Evolutionary conservation across 345 rosid species (phyloP), one percentile per base, ranked within the genome.

Genomic region (Hibiscus trionum): DNA sequence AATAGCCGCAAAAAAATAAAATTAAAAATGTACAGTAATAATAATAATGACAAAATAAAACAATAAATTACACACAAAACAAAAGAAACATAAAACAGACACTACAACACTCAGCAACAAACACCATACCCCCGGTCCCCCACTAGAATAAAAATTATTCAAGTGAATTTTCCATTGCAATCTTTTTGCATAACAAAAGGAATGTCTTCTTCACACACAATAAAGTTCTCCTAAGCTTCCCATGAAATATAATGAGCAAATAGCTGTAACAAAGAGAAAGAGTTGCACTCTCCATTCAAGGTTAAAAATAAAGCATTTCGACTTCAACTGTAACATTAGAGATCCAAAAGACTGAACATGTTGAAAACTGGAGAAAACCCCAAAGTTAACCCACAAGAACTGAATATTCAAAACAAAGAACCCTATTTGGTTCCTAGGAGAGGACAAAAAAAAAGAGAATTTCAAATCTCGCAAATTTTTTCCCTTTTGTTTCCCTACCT

Each of bases 1-100:
- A 46, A 53, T 66, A 17, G 60, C 83, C 78, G 72, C 31, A 29
- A 67, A 81, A 44, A 65, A 75, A 56, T 12, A 24, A 11, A 26
- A 46, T 12, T 21, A 5, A 49, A 49, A 49, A 7, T 7, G 44
- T 1, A 11, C 3, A 44, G 14, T 0, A 44, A 10, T 44, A 44
- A 55, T 17, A 55, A 55, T 17, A 55, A 17, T 19, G 59, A 55
- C 27, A 55, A 55, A 55, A 44, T 64, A 39, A 42, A 44, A 44
- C 17, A 26, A 72, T 14, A 17, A 6, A 31, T 42, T 64, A 14
- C 69, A 66, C 35, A 44, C 12, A 46, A 66, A 33, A 35, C 12
- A 72, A 62, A 55, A 57, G 17, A 59, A 26, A 0, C 15, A 60
- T 27, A 24, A 58, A 61, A 46, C 17, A 24, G 37, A 26, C 35